These are phyloP conservation scores for Aspergillus aculeatus DNA, from an alignment of 2,329 filamentous ascomycete genomes.

Conservation along the genomic window DNA sequence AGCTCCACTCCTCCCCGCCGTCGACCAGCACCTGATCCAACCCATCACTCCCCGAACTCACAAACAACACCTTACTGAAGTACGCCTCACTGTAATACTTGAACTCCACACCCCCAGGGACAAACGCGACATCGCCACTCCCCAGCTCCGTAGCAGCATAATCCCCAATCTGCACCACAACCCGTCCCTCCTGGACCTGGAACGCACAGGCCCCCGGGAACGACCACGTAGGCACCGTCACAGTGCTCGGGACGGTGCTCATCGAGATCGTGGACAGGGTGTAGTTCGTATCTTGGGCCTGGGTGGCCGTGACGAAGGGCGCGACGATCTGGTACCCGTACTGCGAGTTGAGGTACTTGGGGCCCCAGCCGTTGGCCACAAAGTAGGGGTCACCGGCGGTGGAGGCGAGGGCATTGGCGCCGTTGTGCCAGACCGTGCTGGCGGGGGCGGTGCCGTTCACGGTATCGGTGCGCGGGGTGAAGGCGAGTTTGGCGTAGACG, in stretches of 20 bases:
- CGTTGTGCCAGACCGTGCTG: slow-evolving; percentile 40
- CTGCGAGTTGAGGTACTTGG: slow-evolving; percentile 45
- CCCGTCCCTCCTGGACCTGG: background rate
- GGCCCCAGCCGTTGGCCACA: slow-evolving; percentile 48
- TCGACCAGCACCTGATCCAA: background rate
- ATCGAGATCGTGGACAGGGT: slow-evolving; percentile 47
- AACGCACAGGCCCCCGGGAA: background rate
- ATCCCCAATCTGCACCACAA: background rate
- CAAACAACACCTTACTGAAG: background rate
- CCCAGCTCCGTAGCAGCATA: background rate
- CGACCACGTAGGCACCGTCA: slow-evolving; percentile 21
- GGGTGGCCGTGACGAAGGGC: slow-evolving; percentile 43
- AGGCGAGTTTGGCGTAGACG: slow-evolving; percentile 46
- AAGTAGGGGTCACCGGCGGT: slow-evolving; percentile 39
- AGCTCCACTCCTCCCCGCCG: background rate
- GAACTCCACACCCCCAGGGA: background rate
- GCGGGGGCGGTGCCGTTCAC: slow-evolving; percentile 44
- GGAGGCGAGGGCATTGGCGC: slow-evolving; percentile 36
- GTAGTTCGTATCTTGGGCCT: slow-evolving; percentile 43
- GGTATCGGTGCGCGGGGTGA: slow-evolving; percentile 41
- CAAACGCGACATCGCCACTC: background rate
- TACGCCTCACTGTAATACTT: background rate
- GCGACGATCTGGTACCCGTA: slow-evolving; percentile 47
- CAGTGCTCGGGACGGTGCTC: slow-evolving; percentile 27
- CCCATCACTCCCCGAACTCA: background rate